These are phyloP conservation scores for Pezizomycotina sp. DNA, from an alignment of 2,329 filamentous ascomycete genomes.

Conservation along the genomic window DNA sequence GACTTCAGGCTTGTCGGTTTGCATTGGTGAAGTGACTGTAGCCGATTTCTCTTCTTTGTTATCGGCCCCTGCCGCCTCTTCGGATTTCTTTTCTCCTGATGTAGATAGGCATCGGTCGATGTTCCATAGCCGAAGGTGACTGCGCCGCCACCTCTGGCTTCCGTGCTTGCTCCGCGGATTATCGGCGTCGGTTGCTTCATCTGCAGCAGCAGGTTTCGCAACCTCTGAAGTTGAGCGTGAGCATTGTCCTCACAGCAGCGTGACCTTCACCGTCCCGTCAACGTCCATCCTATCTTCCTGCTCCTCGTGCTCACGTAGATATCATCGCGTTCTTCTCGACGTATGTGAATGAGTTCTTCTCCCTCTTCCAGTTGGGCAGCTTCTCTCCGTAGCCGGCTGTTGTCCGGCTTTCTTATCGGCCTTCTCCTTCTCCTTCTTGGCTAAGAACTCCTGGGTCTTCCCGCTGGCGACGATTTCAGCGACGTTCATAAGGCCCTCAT, in stretches of 20 bases:
- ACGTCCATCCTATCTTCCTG: conserved; percentile 26
- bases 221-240: conserved; percentile 6
- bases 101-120: conserved; percentile 22
- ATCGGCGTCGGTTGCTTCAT: no score
- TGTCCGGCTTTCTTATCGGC: conserved; percentile 38
- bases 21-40: neutral
- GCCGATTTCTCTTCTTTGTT: neutral
- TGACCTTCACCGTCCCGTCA: conserved; percentile 6
- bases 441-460: conserved; percentile 65
- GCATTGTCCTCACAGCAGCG: conserved; percentile 7
- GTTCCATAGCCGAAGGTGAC: no score
- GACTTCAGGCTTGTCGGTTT: conserved; percentile 19
- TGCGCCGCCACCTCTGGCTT: no score
- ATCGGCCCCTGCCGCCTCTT: conserved; percentile 11
- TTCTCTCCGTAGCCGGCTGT: conserved; percentile 35
- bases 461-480: conserved; percentile 71
- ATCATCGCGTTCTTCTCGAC: conserved; percentile 42
- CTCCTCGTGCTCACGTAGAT: conserved; percentile 1
- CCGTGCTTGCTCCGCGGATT: no score
- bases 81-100: conserved; percentile 2
- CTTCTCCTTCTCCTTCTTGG: conserved; percentile 69
- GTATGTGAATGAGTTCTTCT: conserved; percentile 54
- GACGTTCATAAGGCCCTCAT: conserved; percentile 64
- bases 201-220: conserved; percentile 17
- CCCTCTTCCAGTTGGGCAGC: conserved; percentile 56